Base-by-base conservation (phyloP, 1,284 basidiomycete species). In the Boletellus deceptivus region DNA sequence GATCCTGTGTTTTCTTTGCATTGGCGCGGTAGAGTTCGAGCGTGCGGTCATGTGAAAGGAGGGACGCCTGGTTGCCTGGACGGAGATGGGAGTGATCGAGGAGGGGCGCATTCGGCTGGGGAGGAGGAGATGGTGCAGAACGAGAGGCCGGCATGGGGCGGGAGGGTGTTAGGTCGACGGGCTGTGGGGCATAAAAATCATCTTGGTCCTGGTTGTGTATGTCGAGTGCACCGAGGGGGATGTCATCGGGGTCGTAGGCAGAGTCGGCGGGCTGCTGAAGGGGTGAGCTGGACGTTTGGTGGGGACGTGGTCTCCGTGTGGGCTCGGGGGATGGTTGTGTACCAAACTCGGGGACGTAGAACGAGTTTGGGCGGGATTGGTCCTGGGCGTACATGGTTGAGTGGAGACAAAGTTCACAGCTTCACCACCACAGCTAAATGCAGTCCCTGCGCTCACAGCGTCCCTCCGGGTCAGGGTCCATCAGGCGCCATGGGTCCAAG, bases 1-100 rank as follows among this genome's bases (percentile, higher is more conserved):
- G 95, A 70, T 99, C 94, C 74, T 98, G 94, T 0, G 94, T 97
- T 76, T 98, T 99, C 75, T 97, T 98, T 24, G 96, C 96, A 69
- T 99, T 99, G 43, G 89, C 84, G 39, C 97, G 89, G 75, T 99
- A 99, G 52, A 97, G 85, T 70, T 98, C 93, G 54, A 99, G 84
- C 3, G 96, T 99, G 59, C 91, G 91, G 70, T 93, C 91, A 71
- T 98, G 92, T 1, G 91, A 93, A 55, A 98, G 84, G 8, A 99
- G 80, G 8, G 93, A 85, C 3, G 95, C 96, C 62, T 94, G 86
- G 50, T 89, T 89, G 42, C 97, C 97, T 17, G 95, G 95, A 35
- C 88, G 84, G 38, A 99, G 83, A 72, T 99, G 96, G 38, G 93
- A 93, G 62, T 96, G 93, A 73, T 95, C 91, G 55, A 95, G 83